Evolutionary conservation across 1,139 yeast species (phyloP).

Genomic region (Saccharomyces hybrid): DNA sequence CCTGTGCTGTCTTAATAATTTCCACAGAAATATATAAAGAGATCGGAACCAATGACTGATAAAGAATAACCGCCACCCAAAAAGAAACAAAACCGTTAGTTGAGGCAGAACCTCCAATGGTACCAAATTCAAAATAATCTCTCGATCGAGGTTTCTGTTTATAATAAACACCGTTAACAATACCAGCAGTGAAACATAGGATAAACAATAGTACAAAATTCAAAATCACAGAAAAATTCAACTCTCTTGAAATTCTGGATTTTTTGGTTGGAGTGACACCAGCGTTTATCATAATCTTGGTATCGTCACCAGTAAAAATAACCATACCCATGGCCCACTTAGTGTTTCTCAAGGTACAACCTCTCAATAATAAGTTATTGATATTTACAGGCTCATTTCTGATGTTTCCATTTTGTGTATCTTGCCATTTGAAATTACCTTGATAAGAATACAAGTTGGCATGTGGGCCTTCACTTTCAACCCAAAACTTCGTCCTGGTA

Average conservation of each 20-base stretch:
- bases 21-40: conserved; percentile 92
- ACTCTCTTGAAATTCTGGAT: conserved; percentile 73
- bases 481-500: conserved; percentile 65
- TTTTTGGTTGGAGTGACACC: conserved; percentile 89
- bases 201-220: conserved; percentile 70
- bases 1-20: conserved; percentile 90
- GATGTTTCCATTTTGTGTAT: conserved; percentile 37
- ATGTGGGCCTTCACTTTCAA: conserved; percentile 89
- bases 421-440: conserved; percentile 44
- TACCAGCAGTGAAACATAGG: conserved; percentile 74
- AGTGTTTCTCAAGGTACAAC: conserved; percentile 82
- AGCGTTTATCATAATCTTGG: conserved; percentile 88
- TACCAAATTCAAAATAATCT: conserved; percentile 61
- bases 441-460: conserved; percentile 72
- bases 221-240: conserved; percentile 71
- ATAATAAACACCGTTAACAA: conserved; percentile 76
- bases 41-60: conserved; percentile 90
- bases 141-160: conserved; percentile 47
- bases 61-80: conserved; percentile 81
- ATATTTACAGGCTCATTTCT: conserved; percentile 65
- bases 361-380: conserved; percentile 77
- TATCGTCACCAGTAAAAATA: conserved; percentile 80
- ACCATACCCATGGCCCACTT: conserved; percentile 91
- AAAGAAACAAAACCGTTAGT: conserved; percentile 77
- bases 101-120: conserved; percentile 50